These are phyloP conservation scores for Crithidia sp. DNA, from an alignment of 208 protist species.

Conservation along the genomic window DNA sequence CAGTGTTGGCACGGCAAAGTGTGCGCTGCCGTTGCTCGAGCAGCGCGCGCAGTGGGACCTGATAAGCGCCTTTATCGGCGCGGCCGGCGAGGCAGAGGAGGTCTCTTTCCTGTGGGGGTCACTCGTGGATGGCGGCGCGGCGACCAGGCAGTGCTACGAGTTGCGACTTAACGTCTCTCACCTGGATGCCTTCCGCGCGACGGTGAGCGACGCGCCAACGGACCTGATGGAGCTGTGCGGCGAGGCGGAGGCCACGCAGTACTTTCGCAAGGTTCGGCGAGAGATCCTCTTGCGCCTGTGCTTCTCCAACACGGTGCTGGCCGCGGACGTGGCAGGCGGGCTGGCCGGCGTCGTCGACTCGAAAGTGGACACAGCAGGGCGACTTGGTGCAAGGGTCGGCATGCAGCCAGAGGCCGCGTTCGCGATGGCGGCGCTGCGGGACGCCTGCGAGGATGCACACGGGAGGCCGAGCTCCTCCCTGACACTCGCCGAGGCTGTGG, in stretches of 20 bases:
- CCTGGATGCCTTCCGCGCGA: slow-evolving; percentile 17
- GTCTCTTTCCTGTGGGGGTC: slow-evolving; percentile 29
- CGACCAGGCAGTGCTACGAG: slow-evolving; percentile 10
- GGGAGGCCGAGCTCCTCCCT: not conserved
- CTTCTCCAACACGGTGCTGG: not conserved
- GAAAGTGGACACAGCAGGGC: not conserved
- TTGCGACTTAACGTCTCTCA: slow-evolving; percentile 33
- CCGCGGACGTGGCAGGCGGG: not conserved
- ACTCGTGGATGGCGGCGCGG: not conserved
- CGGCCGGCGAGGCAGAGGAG: slow-evolving; percentile 13
- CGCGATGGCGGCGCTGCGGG: not conserved
- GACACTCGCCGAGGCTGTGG: not conserved
- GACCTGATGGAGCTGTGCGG: slow-evolving; percentile 52
- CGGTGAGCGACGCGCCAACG: slow-evolving; percentile 22
- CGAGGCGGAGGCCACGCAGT: slow-evolving; percentile 16
- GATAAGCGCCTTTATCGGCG: slow-evolving; percentile 26
- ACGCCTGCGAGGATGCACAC: not conserved
- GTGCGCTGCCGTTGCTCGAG: slow-evolving; percentile 11
- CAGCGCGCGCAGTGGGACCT: slow-evolving; percentile 26
- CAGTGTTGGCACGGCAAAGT: not conserved
- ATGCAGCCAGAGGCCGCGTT: not conserved
- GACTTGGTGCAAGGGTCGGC: not conserved
- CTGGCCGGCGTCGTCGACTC: not conserved
- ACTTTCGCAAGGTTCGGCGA: slow-evolving; percentile 7
- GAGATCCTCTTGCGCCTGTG: slow-evolving; percentile 10